Evolutionary conservation across 495 filamentous ascomycete genomes (phyloP).

Genomic region (Penicillium pancosmium): DNA sequence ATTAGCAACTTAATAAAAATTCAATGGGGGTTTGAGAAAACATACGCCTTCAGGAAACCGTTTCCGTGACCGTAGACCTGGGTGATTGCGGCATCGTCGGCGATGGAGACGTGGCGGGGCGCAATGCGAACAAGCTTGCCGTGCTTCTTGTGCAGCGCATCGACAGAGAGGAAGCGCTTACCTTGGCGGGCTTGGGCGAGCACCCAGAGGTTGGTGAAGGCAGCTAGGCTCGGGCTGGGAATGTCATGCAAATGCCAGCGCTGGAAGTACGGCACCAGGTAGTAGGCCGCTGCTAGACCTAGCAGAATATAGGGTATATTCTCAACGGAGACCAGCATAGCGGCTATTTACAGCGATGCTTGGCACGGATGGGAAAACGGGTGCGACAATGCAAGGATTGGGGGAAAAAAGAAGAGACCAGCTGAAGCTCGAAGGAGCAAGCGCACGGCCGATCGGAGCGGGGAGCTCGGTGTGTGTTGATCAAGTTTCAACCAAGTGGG

Average conservation of each 20-base stretch:
- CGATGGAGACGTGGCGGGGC: conserved; percentile 61
- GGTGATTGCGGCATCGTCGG: conserved; percentile 59
- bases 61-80: conserved; percentile 67
- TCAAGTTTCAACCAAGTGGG: not conserved
- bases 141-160: conserved; percentile 72
- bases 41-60: conserved; percentile 72
- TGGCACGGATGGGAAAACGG: not conserved
- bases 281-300: conserved; percentile 60
- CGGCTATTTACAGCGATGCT: not conserved
- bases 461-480: not conserved
- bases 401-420: not conserved
- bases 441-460: conserved; percentile 7
- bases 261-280: conserved; percentile 69
- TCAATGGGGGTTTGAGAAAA: conserved; percentile 4
- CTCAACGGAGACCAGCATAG: conserved; percentile 50
- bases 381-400: not conserved
- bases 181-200: conserved; percentile 68
- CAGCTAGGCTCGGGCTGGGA: conserved; percentile 65
- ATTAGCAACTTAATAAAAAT: conserved; percentile 6
- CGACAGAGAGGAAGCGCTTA: conserved; percentile 66
- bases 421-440: conserved; percentile 4
- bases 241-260: conserved; percentile 65
- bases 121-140: conserved; percentile 63
- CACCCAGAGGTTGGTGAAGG: conserved; percentile 80
- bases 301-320: conserved; percentile 62